Base-by-base conservation (phyloP, 306 rosid genomes). In the Cicer yamashitae region DNA sequence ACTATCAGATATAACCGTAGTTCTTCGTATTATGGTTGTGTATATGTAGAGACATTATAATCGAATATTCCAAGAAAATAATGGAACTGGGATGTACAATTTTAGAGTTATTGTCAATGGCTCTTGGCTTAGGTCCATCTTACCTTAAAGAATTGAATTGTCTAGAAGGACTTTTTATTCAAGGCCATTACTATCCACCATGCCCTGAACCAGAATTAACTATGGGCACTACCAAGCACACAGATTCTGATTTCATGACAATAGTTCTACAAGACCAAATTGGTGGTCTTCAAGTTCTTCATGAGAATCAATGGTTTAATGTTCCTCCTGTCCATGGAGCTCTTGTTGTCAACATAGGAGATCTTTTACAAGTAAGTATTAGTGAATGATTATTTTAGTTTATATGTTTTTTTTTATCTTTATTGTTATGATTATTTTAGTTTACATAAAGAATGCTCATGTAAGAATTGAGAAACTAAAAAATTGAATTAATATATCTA, bases 271-370 rank as follows among this genome's bases (percentile, higher is more conserved):
- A 88, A 75, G 87, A 86, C 34, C 82, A 82, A 46, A 14, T 82
- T 2, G 92, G 92, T 2, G 90, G 88, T 3, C 90, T 88, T 56
- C 92, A 88, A 82, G 61, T 84, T 74, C 69, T 80, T 3, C 64
- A 56, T n/a, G 17, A 76, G 5, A 25, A 71, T 15, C 64, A 65
- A 12, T 84, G 84, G 87, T 5, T 79, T 5, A 30, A 79, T 73
- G 67, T 79, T 50, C 73, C 59, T 22, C 82, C 87, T 0, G 4
- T 79, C 1, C 69, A 40, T 7, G 84, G 87, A 22, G 68, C 84
- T 75, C 79, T 84, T 65, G 63, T 79, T 34, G 70, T 79, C 10
- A 79, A 79, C 39, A 45, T 79, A 8, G 83, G 83, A 17, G 84
- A 83, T 41, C 54, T 83, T 53, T 30, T 83, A 1, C 86, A 78